Conservation (phyloP, 73 alveolate species). For the Tetrahymena thermophila region DNA sequence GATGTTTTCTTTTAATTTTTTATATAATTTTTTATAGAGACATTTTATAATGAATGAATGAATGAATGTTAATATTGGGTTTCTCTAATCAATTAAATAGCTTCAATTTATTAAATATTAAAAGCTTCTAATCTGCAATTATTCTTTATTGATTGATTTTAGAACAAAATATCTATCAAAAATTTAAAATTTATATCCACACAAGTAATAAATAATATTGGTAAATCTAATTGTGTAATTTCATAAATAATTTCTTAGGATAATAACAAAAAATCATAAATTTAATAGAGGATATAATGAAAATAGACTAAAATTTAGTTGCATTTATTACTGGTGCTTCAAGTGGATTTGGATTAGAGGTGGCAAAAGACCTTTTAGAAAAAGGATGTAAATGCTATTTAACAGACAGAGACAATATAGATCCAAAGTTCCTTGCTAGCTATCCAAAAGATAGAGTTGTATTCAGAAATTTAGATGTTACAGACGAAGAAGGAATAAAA, state of each 20-base stretch:
- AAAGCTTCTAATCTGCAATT: too few species aligned
- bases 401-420: constrained; percentile 35
- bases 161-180: too few species aligned
- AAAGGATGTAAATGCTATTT: constrained; percentile 22
- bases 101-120: too few species aligned
- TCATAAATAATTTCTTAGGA: neutral
- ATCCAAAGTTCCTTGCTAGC: neutral
- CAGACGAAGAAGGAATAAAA: constrained; percentile 51
- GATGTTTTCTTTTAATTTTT: too few species aligned
- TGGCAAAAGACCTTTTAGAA: constrained; percentile 4
- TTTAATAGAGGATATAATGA: neutral
- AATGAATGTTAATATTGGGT: too few species aligned
- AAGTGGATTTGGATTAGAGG: constrained; percentile 33
- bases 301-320: constrained; percentile 1
- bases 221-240: too few species aligned
- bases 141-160: too few species aligned
- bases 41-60: too few species aligned
- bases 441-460: neutral
- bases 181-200: too few species aligned
- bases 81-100: too few species aligned
- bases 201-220: too few species aligned
- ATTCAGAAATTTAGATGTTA: constrained; percentile 46
- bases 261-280: neutral
- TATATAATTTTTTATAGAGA: too few species aligned
- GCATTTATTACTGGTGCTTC: constrained; percentile 31